Evolutionary conservation across 352 stramenopile species (phyloP).

Genomic region (Plasmopara muralis): DNA sequence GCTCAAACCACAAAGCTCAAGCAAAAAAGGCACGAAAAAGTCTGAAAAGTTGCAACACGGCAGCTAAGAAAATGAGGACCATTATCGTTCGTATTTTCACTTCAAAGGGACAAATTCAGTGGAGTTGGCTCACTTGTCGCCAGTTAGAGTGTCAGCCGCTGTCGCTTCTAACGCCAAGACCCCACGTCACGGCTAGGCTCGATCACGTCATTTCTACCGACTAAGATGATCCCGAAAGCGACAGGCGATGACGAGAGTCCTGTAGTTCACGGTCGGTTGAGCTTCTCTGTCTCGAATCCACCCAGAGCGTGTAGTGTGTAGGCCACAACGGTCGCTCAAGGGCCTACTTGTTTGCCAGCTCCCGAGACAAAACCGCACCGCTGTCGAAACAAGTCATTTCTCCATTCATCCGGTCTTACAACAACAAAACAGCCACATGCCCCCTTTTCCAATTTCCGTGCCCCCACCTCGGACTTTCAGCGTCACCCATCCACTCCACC

Average conservation of each 20-base stretch:
- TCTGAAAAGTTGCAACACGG: too few relatives aligned
- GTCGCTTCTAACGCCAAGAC: not conserved
- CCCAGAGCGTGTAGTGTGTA: slow-evolving; percentile 8
- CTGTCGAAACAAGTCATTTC: slow-evolving; percentile 23
- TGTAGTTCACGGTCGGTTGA: slow-evolving; percentile 20
- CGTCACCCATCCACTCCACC: slow-evolving; percentile 20
- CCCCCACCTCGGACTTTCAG: slow-evolving; percentile 13
- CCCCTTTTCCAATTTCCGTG: slow-evolving; percentile 11
- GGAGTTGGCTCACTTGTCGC: slow-evolving; percentile 20
- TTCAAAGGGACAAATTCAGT: slow-evolving; percentile 22
- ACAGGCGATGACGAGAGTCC: slow-evolving; percentile 27
- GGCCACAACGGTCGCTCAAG: slow-evolving; percentile 4
- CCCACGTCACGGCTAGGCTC: slow-evolving; percentile 1
- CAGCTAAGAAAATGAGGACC: not conserved
- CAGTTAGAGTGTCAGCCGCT: slow-evolving; percentile 7
- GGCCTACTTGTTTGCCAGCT: not conserved
- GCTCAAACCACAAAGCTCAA: not conserved
- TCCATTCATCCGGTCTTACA: slow-evolving; percentile 9
- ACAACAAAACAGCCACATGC: not conserved
- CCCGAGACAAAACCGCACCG: slow-evolving; percentile 4
- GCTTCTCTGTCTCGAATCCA: slow-evolving; percentile 15
- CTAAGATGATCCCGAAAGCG: slow-evolving; percentile 20
- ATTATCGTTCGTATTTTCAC: slow-evolving; percentile 24
- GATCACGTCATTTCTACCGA: slow-evolving; percentile 15
- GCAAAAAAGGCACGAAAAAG: not conserved